Evolutionary conservation across 306 rosid species (phyloP).

Genomic region (Aeschynomene evenia): DNA sequence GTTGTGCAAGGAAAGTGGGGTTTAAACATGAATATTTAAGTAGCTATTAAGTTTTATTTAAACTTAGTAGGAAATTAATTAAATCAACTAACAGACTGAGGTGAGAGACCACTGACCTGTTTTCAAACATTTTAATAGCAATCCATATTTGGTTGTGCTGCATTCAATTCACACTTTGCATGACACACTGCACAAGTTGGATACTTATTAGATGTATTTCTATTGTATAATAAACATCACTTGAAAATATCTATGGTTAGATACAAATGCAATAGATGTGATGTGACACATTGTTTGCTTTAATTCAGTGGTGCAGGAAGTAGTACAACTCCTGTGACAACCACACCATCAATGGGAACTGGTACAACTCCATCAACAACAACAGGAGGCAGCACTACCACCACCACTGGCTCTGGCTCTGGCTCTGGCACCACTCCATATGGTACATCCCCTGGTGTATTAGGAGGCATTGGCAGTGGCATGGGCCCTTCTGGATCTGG

Average conservation of each 20-base stretch:
- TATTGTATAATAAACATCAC: no score
- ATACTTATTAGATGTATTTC: no score
- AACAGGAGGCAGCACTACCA: conserved; percentile 25
- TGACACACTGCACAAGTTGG: no score
- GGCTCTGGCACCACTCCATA: conserved; percentile 37
- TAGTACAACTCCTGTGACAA: conserved; percentile 35
- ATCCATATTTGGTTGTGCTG: neutral
- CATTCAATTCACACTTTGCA: neutral
- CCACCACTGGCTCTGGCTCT: conserved; percentile 10
- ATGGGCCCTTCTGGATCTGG: conserved; percentile 76
- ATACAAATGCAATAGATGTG: neutral
- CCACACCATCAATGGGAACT: conserved; percentile 30
- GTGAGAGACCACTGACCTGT: neutral
- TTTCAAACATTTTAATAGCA: neutral
- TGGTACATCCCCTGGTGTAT: conserved; percentile 50
- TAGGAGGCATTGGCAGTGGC: conserved; percentile 73
- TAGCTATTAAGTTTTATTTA: neutral
- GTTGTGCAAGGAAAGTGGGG: no score
- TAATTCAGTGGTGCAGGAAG: conserved; percentile 51
- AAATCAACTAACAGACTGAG: neutral
- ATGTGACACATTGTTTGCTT: neutral
- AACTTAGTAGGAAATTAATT: neutral
- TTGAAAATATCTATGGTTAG: neutral
- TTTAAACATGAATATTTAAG: neutral
- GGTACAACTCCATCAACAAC: conserved; percentile 27